Evolutionary conservation across 2,329 filamentous ascomycete genomes (phyloP).

Genomic region (Coniochaeta ligniaria): DNA sequence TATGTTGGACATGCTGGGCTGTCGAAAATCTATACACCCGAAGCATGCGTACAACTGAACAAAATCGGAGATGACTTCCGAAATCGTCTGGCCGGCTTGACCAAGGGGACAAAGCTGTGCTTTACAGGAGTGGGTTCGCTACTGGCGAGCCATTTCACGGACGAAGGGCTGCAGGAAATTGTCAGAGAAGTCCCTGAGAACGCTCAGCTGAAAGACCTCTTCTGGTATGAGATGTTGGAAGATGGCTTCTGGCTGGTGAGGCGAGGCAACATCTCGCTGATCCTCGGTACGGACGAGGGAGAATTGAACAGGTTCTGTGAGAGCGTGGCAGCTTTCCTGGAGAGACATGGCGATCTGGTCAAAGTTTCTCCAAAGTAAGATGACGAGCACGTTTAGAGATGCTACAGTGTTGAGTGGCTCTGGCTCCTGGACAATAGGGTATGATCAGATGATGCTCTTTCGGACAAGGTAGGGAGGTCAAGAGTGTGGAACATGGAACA

Average conservation of each 20-base stretch:
- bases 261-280: slow-evolving; percentile 32
- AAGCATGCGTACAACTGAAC: slow-evolving; percentile 16
- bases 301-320: slow-evolving; percentile 33
- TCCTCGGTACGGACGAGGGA: slow-evolving; percentile 27
- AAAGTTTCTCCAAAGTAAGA: neutral
- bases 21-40: slow-evolving; percentile 18
- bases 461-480: too few species aligned
- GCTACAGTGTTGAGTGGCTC: neutral
- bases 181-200: slow-evolving; percentile 23
- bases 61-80: slow-evolving; percentile 17
- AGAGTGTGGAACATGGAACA: too few species aligned
- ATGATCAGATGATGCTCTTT: neutral
- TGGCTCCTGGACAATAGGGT: neutral
- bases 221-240: slow-evolving; percentile 40
- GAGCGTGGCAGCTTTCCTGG: slow-evolving; percentile 26
- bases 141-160: slow-evolving; percentile 19
- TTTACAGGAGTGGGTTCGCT: slow-evolving; percentile 17
- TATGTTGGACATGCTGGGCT: slow-evolving; percentile 32
- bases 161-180: slow-evolving; percentile 19
- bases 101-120: slow-evolving; percentile 14
- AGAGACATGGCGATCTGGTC: slow-evolving; percentile 4
- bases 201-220: slow-evolving; percentile 28
- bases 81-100: slow-evolving; percentile 9
- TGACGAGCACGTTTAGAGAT: neutral
- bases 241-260: slow-evolving; percentile 33